Percentiles rank a stretch among this genome's conserved stretches.
These are phyloP conservation scores for Anthracocystis setariae DNA, from an alignment of 1,284 basidiomycete genomes.

Conservation along the genomic window DNA sequence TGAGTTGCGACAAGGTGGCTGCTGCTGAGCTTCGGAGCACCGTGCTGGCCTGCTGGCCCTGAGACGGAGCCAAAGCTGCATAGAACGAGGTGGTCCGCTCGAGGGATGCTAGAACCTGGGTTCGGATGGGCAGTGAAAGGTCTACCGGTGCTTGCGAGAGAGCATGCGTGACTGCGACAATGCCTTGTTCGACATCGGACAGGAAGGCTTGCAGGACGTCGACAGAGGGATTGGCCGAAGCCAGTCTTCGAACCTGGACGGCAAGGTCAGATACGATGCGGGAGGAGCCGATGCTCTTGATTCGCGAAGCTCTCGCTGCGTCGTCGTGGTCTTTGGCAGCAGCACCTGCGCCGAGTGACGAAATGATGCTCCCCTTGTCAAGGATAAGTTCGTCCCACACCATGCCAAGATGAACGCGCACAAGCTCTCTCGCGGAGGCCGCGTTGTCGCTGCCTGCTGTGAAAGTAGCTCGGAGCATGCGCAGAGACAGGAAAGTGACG, in stretches of 20 bases:
- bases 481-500: conserved; percentile 71
- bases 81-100: conserved; percentile 32
- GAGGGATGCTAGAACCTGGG: conserved; percentile 5
- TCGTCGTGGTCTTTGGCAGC: conserved; percentile 25
- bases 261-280: conserved; percentile 72
- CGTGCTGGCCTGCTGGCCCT: conserved; percentile 10
- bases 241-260: conserved; percentile 31
- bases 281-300: conserved; percentile 72
- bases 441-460: conserved; percentile 5
- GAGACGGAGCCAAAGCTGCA: conserved; percentile 25
- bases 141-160: conserved; percentile 6
- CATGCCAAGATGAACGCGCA: conserved; percentile 32
- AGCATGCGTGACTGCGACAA: conserved; percentile 11
- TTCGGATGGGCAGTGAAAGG: neutral
- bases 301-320: conserved; percentile 46
- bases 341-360: conserved; percentile 67
- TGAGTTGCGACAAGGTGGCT: conserved; percentile 12
- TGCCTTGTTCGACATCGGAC: conserved; percentile 12
- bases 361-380: conserved; percentile 13
- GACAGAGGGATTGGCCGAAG: conserved; percentile 9
- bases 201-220: conserved; percentile 14
- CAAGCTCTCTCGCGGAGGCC: conserved; percentile 24
- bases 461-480: conserved; percentile 22
- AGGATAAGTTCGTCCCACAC: conserved; percentile 46
- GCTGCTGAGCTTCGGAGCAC: conserved; percentile 16